Conservation (phyloP, 805 yeast species). For the Candida qinlingensis region DNA sequence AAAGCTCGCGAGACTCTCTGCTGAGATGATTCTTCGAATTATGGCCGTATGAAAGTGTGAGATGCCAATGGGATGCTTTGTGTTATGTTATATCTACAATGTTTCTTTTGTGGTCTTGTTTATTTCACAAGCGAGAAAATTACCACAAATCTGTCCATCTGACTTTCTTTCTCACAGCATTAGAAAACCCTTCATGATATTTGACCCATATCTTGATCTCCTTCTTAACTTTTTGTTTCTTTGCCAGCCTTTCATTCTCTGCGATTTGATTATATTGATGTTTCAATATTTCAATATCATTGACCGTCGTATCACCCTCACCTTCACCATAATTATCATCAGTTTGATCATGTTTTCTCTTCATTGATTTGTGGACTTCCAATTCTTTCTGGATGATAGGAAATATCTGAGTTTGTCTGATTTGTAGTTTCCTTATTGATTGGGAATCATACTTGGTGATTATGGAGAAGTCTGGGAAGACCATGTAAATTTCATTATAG, state of each 20-base stretch:
- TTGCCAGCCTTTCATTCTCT: constrained; percentile 24
- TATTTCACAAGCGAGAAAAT: not conserved
- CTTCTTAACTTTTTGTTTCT: constrained; percentile 22
- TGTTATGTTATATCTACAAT: too few relatives aligned
- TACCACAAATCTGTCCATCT: constrained; percentile 70
- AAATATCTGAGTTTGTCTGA: constrained; percentile 19
- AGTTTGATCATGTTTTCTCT: constrained; percentile 23
- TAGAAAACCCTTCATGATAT: constrained; percentile 85
- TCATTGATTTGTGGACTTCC: constrained; percentile 27
- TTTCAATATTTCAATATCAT: constrained; percentile 30
- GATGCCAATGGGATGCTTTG: too few relatives aligned
- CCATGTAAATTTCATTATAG: constrained; percentile 22
- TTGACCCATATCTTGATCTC: constrained; percentile 69
- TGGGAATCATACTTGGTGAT: constrained; percentile 19
- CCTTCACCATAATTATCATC: constrained; percentile 15
- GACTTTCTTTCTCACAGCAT: constrained; percentile 82
- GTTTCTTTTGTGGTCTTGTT: not conserved
- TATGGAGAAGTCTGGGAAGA: constrained; percentile 20
- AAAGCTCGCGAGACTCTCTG: too few relatives aligned
- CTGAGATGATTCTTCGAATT: too few relatives aligned
- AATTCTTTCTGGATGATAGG: constrained; percentile 23
- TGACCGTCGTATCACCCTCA: constrained; percentile 5
- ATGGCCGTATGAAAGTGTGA: too few relatives aligned
- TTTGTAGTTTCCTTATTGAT: constrained; percentile 15
- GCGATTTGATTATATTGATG: constrained; percentile 34